Evolutionary conservation across 257 asterid species (phyloP).

Genomic region (Gynochthodes officinalis): DNA sequence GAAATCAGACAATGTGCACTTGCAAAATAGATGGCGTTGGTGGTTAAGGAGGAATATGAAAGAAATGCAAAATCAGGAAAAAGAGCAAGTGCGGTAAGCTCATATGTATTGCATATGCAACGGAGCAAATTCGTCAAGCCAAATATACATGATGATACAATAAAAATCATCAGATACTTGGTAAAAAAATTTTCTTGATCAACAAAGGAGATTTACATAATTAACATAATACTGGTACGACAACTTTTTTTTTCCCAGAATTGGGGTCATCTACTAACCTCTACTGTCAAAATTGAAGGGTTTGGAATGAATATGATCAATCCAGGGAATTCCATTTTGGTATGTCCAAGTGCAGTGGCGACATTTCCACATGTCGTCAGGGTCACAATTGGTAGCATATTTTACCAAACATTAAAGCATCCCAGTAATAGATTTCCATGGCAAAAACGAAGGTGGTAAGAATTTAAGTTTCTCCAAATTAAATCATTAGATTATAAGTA

Average conservation of each 20-base stretch:
- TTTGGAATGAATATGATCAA: slow-evolving; percentile 30
- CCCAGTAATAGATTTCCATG: slow-evolving; percentile 13
- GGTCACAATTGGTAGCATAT: slow-evolving; percentile 1
- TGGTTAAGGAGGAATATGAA: too few relatives aligned
- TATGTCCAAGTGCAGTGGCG: slow-evolving; percentile 49
- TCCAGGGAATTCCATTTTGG: slow-evolving; percentile 34
- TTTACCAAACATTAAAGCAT: slow-evolving; percentile 11
- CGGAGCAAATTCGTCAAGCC: too few relatives aligned
- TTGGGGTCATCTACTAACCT: slow-evolving; percentile 33
- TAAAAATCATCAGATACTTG: too few relatives aligned
- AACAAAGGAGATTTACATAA: too few relatives aligned
- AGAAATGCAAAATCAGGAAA: background rate
- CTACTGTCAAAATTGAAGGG: slow-evolving; percentile 23
- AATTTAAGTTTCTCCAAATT: too few relatives aligned
- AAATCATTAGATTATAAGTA: background rate
- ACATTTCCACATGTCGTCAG: slow-evolving; percentile 55
- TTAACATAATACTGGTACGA: too few relatives aligned
- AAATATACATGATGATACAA: too few relatives aligned
- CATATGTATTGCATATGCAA: too few relatives aligned
- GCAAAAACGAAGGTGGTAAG: background rate
- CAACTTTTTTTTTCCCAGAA: too few relatives aligned
- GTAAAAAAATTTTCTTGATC: too few relatives aligned
- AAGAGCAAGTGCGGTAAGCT: background rate
- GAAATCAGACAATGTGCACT: background rate
- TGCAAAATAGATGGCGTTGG: too few relatives aligned